phyloP scores from a whole-genome alignment of 2,329 filamentous ascomycete species.

The Pseudonectria foliicola region DNA sequence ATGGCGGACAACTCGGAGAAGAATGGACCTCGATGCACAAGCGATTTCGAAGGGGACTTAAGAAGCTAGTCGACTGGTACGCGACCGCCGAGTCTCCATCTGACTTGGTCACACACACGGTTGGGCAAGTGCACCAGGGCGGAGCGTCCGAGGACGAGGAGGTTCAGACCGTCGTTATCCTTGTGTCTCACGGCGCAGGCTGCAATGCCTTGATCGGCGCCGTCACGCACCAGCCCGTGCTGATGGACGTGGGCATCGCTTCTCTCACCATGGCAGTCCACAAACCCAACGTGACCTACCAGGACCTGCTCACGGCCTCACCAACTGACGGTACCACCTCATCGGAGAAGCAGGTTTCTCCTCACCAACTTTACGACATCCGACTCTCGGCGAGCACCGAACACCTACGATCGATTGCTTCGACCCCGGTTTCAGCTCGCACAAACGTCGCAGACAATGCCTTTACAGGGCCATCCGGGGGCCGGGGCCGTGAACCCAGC shows the following conservation, averaged over 20 bases:
- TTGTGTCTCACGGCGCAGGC: conserved; percentile 91
- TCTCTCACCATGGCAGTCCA: conserved; percentile 83
- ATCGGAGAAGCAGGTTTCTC: conserved; percentile 30
- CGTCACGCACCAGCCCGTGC: conserved; percentile 81
- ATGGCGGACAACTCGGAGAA: conserved; percentile 81
- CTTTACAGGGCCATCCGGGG: conserved; percentile 8
- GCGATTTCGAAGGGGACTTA: conserved; percentile 73
- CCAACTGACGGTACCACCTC: conserved; percentile 13
- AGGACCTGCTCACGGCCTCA: conserved; percentile 24
- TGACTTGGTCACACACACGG: conserved; percentile 39
- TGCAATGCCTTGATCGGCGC: conserved; percentile 94
- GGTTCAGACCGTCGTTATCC: conserved; percentile 69
- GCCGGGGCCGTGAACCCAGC: conserved; percentile 19
- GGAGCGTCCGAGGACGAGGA: conserved; percentile 47
- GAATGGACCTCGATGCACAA: conserved; percentile 96
- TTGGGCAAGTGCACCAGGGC: conserved; percentile 17
- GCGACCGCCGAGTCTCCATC: conserved; percentile 44
- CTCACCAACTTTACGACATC: conserved; percentile 64
- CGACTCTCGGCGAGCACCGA: conserved; percentile 68
- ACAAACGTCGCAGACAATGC: conserved; percentile 27
- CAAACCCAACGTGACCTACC: conserved; percentile 40
- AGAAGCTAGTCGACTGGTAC: conserved; percentile 81
- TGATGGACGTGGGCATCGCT: conserved; percentile 84
- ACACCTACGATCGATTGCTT: conserved; percentile 49
- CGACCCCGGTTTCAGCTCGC: conserved; percentile 28